Base-by-base conservation (phyloP, 106 monocot species). In the Alisma plantagoaquatica region DNA sequence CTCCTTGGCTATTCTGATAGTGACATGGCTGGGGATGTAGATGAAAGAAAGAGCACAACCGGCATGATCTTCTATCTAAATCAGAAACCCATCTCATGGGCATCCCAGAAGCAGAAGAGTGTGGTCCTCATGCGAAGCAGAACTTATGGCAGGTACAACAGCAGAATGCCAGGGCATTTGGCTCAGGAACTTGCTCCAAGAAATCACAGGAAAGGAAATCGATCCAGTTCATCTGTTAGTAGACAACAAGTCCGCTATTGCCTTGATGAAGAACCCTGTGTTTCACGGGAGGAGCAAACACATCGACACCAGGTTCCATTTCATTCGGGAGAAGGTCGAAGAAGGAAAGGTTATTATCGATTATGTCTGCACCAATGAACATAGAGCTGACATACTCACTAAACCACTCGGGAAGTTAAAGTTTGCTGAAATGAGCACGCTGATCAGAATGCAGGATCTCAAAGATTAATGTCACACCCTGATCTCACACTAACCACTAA, bases 101-200 rank as follows among this genome's bases (percentile, higher is more conserved):
- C 21, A 1, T 63, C 50, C 0, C 50, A 51, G 33, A 51, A 33
- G 20, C 63, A 63, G 27, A 19, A 1, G 26, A 24, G 20, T 50
- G 31, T 52, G 10, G 31, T 50, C 51, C 38, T 49, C 63, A 11
- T 50, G 28, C 14, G 2, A 51, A 23, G 51, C 38, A 24, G 33
- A 63, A 27, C 52, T 21, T 51, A 25, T 63, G 3, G 33, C 33
- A 1, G 49, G 26, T 24, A 3, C 63, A 14, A 21, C 9, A 3
- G 23, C 11, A 26, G 31, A 11, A 19, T 31, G 48, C n/a, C 1
- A 33, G 14, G 49, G 31, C 1, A 49, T 50, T 15, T 62, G 49
- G 49, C 15, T 62, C 12, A 1, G 31, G n/a, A 62, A 19, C 6
- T n/a, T 51, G 10, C 16, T 51, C 12, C 4, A 2, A 14, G 51